Evolutionary conservation across 495 filamentous ascomycete genomes (phyloP).

Genomic region (Darksidea phi): DNA sequence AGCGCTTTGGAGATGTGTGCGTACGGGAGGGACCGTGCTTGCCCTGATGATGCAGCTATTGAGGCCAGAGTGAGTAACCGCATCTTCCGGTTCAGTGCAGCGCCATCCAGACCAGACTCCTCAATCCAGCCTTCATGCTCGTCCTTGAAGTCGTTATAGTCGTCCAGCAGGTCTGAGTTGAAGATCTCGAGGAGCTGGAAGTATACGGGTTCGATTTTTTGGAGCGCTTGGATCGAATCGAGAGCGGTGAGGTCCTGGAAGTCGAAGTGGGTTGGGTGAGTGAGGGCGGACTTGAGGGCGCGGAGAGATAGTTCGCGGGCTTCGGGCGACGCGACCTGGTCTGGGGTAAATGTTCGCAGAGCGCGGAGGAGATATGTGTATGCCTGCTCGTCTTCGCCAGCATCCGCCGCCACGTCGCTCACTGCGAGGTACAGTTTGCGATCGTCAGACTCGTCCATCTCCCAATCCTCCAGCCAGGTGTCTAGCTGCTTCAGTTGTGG

Average conservation of each 20-base stretch:
- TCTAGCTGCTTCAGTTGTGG: slow-evolving; percentile 76
- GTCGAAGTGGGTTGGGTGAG: slow-evolving; percentile 75
- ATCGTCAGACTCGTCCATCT: slow-evolving; percentile 73
- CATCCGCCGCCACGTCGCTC: slow-evolving; percentile 72
- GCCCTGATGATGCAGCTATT: slow-evolving; percentile 70
- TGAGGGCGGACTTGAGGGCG: slow-evolving; percentile 78
- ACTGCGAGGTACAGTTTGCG: slow-evolving; percentile 78
- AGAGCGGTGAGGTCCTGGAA: slow-evolving; percentile 89
- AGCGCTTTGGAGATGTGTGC: slow-evolving; percentile 75
- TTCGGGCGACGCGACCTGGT: slow-evolving; percentile 64
- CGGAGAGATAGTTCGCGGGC: slow-evolving; percentile 80
- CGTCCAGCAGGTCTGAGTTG: slow-evolving; percentile 84
- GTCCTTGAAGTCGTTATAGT: slow-evolving; percentile 90
- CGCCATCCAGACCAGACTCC: slow-evolving; percentile 62
- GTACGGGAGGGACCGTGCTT: slow-evolving; percentile 82
- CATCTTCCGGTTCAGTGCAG: slow-evolving; percentile 78
- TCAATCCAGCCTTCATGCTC: slow-evolving; percentile 79
- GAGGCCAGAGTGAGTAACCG: slow-evolving; percentile 90
- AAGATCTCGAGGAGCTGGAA: slow-evolving; percentile 94
- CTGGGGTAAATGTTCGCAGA: slow-evolving; percentile 76
- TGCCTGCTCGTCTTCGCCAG: slow-evolving; percentile 71
- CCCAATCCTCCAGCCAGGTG: slow-evolving; percentile 80
- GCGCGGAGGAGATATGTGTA: slow-evolving; percentile 82
- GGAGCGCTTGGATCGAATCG: slow-evolving; percentile 81
- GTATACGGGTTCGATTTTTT: slow-evolving; percentile 74